These are phyloP conservation scores for Rhodotorula sp. DNA, from an alignment of 1,284 basidiomycete species.

Conservation along the genomic window DNA sequence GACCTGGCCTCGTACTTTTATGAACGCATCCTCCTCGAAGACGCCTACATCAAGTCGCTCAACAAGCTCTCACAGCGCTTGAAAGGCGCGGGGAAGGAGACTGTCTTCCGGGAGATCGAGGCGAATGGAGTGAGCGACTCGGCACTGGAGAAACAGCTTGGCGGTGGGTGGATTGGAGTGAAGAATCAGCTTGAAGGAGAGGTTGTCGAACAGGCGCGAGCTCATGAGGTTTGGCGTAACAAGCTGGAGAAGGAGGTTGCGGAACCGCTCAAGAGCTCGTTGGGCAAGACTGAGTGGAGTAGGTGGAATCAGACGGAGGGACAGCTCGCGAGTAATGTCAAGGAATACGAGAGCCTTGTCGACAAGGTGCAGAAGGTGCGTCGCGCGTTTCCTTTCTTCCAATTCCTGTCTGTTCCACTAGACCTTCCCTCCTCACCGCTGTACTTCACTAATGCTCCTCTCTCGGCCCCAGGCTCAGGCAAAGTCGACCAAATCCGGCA, in stretches of 20 bases:
- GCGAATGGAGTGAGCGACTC: constrained; percentile 1
- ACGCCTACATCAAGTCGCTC: constrained; percentile 53
- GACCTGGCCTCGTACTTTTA: constrained; percentile 53
- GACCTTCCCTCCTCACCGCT: not conserved
- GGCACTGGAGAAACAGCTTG: constrained; percentile 19
- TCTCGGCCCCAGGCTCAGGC: constrained; percentile 7
- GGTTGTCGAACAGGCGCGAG: constrained; percentile 11
- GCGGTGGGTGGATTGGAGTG: constrained; percentile 2
- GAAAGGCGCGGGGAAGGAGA: constrained; percentile 41
- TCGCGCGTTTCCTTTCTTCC: not conserved
- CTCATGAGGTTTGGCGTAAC: constrained; percentile 23
- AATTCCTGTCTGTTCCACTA: not conserved
- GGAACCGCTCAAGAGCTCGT: constrained; percentile 8
- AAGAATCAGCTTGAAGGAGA: constrained; percentile 22
- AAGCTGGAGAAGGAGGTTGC: constrained; percentile 24
- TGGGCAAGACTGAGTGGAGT: constrained; percentile 25
- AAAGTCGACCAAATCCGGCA: constrained; percentile 22
- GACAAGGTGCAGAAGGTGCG: constrained; percentile 36
- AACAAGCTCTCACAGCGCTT: constrained; percentile 52
- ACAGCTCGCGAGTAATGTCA: constrained; percentile 4
- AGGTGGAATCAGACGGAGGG: constrained; percentile 17
- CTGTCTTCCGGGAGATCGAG: constrained; percentile 17
- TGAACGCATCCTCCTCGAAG: constrained; percentile 53
- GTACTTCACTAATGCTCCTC: not conserved
- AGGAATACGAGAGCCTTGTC: constrained; percentile 27